A percentile compares a stretch with the other conserved stretches of the same genome.
Conservation (phyloP, 495 filamentous ascomycete species). For the Xylaria sp. region DNA sequence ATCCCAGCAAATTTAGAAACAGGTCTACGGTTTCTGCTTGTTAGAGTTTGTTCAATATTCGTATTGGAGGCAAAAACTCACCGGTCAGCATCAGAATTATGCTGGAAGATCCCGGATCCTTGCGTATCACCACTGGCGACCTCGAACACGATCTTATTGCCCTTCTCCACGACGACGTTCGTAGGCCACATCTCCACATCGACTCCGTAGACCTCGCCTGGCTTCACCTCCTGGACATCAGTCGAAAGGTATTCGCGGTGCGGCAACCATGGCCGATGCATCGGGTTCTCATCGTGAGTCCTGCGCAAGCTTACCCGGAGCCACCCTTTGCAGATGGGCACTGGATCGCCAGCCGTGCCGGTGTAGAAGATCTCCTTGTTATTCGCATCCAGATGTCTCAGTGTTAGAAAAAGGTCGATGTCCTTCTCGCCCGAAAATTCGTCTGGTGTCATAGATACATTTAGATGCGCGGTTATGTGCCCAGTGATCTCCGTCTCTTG, state of each 20-base stretch:
- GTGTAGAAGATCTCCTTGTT: slow-evolving; percentile 72
- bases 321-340: slow-evolving; percentile 63
- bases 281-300: slow-evolving; percentile 55
- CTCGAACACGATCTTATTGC: slow-evolving; percentile 64
- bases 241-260: slow-evolving; percentile 66
- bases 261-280: slow-evolving; percentile 60
- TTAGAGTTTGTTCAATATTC: neutral
- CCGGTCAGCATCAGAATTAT: slow-evolving; percentile 51
- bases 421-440: slow-evolving; percentile 44
- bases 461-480: slow-evolving; percentile 67
- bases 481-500: slow-evolving; percentile 70
- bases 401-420: slow-evolving; percentile 70
- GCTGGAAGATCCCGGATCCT: slow-evolving; percentile 64
- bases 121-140: slow-evolving; percentile 67
- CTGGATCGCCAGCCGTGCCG: slow-evolving; percentile 56
- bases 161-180: slow-evolving; percentile 65
- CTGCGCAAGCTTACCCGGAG: slow-evolving; percentile 63
- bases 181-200: slow-evolving; percentile 76
- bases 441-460: slow-evolving; percentile 61
- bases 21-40: slow-evolving; percentile 38
- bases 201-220: slow-evolving; percentile 64
- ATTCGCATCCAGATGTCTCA: slow-evolving; percentile 61
- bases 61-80: slow-evolving; percentile 25
- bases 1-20: slow-evolving; percentile 54
- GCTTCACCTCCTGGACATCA: slow-evolving; percentile 61